Percentiles rank a stretch among this genome's conserved stretches.
Evolutionary conservation across 1,284 basidiomycete genomes (phyloP).

Genomic region (Butyriboletus appendiculatus): DNA sequence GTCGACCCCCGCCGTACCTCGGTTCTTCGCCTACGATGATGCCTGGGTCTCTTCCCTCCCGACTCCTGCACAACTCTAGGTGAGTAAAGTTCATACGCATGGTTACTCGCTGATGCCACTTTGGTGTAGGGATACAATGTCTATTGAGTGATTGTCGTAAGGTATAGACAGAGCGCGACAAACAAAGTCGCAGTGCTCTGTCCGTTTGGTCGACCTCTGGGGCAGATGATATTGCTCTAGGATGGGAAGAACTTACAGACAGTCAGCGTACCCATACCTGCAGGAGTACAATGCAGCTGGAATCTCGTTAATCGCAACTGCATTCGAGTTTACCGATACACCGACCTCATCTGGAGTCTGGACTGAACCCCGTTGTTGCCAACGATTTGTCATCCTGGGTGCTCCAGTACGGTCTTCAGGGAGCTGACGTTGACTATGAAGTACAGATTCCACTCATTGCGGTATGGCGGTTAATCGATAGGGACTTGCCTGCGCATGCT

Average conservation of each 20-base stretch:
- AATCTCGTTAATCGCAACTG: conserved; percentile 49
- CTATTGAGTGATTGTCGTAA: conserved; percentile 36
- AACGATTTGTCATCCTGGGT: conserved; percentile 50
- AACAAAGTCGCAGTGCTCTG: conserved; percentile 34
- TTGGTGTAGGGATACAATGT: conserved; percentile 46
- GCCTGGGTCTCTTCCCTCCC: conserved; percentile 40
- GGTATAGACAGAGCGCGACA: background rate
- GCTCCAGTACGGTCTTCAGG: conserved; percentile 50
- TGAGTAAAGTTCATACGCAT: conserved; percentile 31
- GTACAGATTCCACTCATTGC: no score
- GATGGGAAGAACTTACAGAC: conserved; percentile 40
- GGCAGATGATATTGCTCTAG: conserved; percentile 44
- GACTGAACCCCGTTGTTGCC: conserved; percentile 42
- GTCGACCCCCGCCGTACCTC: conserved; percentile 33
- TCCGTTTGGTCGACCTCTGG: conserved; percentile 46
- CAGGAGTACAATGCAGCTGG: conserved; percentile 44
- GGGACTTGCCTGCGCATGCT: no score
- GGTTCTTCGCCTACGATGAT: conserved; percentile 47
- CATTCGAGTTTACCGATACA: conserved; percentile 51
- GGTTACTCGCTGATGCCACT: background rate
- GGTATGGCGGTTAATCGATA: no score
- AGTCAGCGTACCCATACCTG: conserved; percentile 30
- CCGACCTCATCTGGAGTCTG: conserved; percentile 44
- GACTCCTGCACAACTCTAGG: background rate
- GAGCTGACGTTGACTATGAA: conserved; percentile 59